Evolutionary conservation across 73 alveolate species (phyloP).

Genomic region (Tetrahymena borealis): DNA sequence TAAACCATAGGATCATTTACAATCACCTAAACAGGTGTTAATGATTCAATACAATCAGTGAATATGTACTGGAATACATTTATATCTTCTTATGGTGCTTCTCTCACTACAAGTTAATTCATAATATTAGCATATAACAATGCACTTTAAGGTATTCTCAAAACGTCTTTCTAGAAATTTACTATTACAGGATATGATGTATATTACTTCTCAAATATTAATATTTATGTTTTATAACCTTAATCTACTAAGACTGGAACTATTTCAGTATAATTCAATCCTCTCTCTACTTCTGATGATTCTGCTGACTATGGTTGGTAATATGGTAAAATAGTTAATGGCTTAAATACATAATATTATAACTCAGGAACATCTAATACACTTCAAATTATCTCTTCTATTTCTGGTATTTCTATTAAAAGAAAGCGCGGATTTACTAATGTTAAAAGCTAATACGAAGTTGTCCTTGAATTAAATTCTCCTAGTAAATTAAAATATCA

Average conservation of each 20-base stretch:
- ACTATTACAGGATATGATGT: background rate
- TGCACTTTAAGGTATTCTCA: background rate
- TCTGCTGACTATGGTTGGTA: background rate
- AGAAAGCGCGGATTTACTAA: background rate
- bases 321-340: background rate
- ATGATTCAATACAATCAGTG: background rate
- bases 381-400: background rate
- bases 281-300: background rate
- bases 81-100: background rate
- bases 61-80: background rate
- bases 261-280: background rate
- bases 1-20: background rate
- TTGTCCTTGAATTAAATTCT: background rate
- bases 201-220: background rate
- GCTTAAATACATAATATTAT: background rate
- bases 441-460: background rate
- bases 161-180: background rate
- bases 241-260: background rate
- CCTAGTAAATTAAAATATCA: background rate
- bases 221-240: background rate
- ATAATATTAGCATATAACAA: background rate
- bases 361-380: background rate
- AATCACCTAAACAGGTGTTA: background rate
- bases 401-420: background rate
- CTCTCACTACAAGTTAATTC: background rate